Evolutionary conservation across 2,329 filamentous ascomycete species (phyloP).

Genomic region (Pyrenochaeta sp.): DNA sequence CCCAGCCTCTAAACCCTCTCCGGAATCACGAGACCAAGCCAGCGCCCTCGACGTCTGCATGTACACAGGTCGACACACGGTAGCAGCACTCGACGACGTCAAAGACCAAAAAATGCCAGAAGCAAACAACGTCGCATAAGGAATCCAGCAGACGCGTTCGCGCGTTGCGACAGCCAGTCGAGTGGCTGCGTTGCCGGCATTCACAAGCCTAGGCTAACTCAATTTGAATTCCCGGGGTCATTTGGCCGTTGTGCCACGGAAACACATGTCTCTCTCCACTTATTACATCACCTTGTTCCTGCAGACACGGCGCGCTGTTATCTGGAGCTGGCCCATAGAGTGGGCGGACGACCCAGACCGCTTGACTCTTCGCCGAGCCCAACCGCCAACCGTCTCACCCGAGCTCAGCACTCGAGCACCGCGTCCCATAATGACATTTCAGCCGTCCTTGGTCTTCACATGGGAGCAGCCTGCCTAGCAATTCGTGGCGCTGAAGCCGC

Average conservation of each 20-base stretch:
- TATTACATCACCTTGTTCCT: slow-evolving; percentile 45
- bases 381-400: slow-evolving; percentile 23
- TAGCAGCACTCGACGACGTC: slow-evolving; percentile 3
- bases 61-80: slow-evolving; percentile 4
- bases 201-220: slow-evolving; percentile 48
- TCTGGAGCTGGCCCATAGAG: slow-evolving; percentile 25
- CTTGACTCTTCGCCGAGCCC: slow-evolving; percentile 27
- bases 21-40: slow-evolving; percentile 20
- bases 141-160: slow-evolving; percentile 27
- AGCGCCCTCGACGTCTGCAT: slow-evolving; percentile 23
- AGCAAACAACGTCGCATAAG: slow-evolving; percentile 9
- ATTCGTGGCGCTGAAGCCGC: neutral
- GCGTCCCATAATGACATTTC: neutral
- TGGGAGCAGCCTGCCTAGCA: neutral
- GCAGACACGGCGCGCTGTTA: slow-evolving; percentile 34
- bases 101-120: neutral
- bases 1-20: slow-evolving; percentile 22
- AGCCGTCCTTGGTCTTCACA: neutral
- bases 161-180: slow-evolving; percentile 41
- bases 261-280: slow-evolving; percentile 50
- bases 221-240: slow-evolving; percentile 42
- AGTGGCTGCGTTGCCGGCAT: slow-evolving; percentile 49
- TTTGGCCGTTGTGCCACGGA: slow-evolving; percentile 47
- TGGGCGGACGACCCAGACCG: slow-evolving; percentile 28
- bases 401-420: slow-evolving; percentile 4